Evolutionary conservation across 2,329 filamentous ascomycete species (phyloP), one percentile per base, ranked within the genome.

Genomic region (Lecanosticta acicola): DNA sequence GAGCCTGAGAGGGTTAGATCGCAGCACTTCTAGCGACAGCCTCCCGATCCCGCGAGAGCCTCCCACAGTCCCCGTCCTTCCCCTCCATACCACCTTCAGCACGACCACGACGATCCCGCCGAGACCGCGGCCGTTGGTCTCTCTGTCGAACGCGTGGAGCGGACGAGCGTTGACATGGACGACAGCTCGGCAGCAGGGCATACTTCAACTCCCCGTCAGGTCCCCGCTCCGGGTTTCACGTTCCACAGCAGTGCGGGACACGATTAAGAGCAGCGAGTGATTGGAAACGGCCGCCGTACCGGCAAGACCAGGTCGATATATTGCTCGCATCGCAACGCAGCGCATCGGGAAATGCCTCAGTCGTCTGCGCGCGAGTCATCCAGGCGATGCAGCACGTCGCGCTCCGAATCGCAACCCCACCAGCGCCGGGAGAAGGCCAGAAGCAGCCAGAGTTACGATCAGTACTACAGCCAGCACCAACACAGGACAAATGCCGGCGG

Each of bases 351-450:
- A 11, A 43, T 32, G 41, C 18, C 17, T 21, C 37, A 24, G 14
- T n/a, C 33, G 14, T n/a, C 33, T 32, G 41, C 29, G 10, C 34
- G 42, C 34, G 42, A 44, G 42, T 44, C 42, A 44, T 24, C 42
- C 26, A 21, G 33, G n/a, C 42, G 34, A 17, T 11, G 33, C 42
- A 29, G 21, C 20, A 36, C 11, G 17, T 18, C 35, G 26, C 18
- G 32, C 35, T 47, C 42, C 37, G 51, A 50, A 17, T 21, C 41
- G 32, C 47, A 48, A 42, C 51, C 45, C 26, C 36, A 36, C 21
- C 45, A 51, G 37, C 44, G 53, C 17, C 45, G 43, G 34, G 56
- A 60, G 50, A 61, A 59, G 51, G 52, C 55, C 29, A 59, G 57
- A 53, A 60, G 56, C 49, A 55, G 44, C 24, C 53, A 58, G 50